Evolutionary conservation across 768 basidiomycete species (phyloP).

Genomic region (Brasilioporus rufonigricans): DNA sequence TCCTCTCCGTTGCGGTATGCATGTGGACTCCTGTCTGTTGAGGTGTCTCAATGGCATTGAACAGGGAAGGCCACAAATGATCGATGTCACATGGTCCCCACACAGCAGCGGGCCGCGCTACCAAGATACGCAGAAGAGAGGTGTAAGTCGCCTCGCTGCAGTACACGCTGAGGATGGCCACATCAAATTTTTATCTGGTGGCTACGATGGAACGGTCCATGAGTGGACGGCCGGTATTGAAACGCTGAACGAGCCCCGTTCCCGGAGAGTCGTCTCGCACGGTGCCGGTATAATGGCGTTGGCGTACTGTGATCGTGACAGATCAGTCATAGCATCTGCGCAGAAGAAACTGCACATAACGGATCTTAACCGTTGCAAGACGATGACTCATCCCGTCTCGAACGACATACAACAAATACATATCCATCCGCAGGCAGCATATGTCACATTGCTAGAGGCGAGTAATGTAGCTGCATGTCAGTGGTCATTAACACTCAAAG

Average conservation of each 20-base stretch:
- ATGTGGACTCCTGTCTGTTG: constrained; percentile 26
- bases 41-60: constrained; percentile 22
- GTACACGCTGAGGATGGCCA: constrained; percentile 29
- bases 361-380: constrained; percentile 37
- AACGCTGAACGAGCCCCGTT: constrained; percentile 23
- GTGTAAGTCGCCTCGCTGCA: constrained; percentile 44
- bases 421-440: constrained; percentile 41
- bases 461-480: constrained; percentile 22
- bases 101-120: constrained; percentile 30
- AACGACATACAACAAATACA: constrained; percentile 46
- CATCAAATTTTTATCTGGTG: constrained; percentile 47
- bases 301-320: constrained; percentile 36
- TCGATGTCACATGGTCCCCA: constrained; percentile 31
- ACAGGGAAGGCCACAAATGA: constrained; percentile 31
- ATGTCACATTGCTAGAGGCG: constrained; percentile 48
- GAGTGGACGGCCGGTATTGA: constrained; percentile 36
- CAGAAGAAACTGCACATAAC: constrained; percentile 35
- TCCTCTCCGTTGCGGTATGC: constrained; percentile 36
- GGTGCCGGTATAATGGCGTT: constrained; percentile 35
- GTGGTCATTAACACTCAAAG: constrained; percentile 10
- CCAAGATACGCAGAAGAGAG: constrained; percentile 26
- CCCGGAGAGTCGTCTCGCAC: constrained; percentile 31
- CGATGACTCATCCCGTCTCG: constrained; percentile 33
- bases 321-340: constrained; percentile 36
- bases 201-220: constrained; percentile 43